Percentiles rank a stretch among this genome's conserved stretches.
These are phyloP conservation scores for Coprinopsis marcescibilis DNA, from an alignment of 768 basidiomycete species.

Conservation along the genomic window DNA sequence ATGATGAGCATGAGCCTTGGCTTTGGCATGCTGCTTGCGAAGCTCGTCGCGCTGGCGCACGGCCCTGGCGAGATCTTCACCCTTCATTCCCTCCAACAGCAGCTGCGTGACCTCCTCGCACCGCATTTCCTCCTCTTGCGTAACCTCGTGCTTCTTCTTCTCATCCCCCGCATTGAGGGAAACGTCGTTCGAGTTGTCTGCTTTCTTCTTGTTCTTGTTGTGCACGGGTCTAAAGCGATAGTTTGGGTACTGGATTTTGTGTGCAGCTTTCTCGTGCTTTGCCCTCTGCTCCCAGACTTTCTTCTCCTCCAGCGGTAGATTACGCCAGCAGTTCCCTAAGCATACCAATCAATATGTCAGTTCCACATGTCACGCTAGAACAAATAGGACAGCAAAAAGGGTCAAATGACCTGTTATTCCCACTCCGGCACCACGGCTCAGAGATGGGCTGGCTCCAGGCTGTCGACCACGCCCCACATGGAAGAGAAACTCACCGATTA, in stretches of 20 bases:
- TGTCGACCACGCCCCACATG: constrained; percentile 10
- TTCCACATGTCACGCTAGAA: not conserved
- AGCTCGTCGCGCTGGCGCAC: constrained; percentile 46
- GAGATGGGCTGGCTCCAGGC: not conserved
- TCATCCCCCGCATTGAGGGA: constrained; percentile 2
- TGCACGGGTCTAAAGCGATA: constrained; percentile 54
- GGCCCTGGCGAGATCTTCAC: constrained; percentile 58
- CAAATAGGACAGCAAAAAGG: not conserved
- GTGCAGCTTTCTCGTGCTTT: constrained; percentile 67
- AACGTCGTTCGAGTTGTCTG: constrained; percentile 1
- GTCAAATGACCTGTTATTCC: not conserved
- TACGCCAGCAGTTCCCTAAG: constrained; percentile 68
- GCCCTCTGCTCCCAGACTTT: constrained; percentile 68
- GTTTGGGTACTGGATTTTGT: constrained; percentile 63
- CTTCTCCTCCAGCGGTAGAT: constrained; percentile 66
- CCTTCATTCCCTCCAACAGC: constrained; percentile 64
- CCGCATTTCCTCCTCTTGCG: constrained; percentile 51
- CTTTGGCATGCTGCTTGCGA: constrained; percentile 14
- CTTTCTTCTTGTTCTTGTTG: constrained; percentile 41
- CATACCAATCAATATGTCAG: constrained; percentile 6
- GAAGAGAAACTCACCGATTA: constrained; percentile 44
- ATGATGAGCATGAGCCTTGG: constrained; percentile 1
- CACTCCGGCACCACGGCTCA: not conserved
- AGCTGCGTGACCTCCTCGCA: constrained; percentile 65
- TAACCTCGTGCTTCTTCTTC: constrained; percentile 29